Evolutionary conservation across 495 filamentous ascomycete genomes (phyloP), one percentile per base, ranked within the genome.

Genomic region (Xylaria telfairii): DNA sequence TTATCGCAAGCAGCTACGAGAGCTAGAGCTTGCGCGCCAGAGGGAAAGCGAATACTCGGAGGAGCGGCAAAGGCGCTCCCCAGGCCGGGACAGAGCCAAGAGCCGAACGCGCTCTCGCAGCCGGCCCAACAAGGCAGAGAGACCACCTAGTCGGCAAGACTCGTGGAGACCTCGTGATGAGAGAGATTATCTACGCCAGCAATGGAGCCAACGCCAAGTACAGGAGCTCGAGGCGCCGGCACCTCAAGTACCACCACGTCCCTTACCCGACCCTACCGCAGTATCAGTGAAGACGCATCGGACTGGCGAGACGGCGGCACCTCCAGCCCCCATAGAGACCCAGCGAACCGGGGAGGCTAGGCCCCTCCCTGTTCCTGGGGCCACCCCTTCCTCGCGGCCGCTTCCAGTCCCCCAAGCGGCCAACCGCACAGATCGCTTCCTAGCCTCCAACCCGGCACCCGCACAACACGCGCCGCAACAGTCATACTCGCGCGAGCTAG

Each of bases 41-140:
- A 90, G 96, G 12, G 96, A 99, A 76, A 86, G 85, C 47, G 86
- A 93, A 76, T 99, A 98, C 74, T 88, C 97, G 79, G 85, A 84
- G 49, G 94, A 95, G 77, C 89, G 94, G 54, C 90, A 95, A 77
- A 89, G 86, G 46, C 87, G 87, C 24, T 74, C 74, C 32, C 75
- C 74, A 6, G 73, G 56, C 15, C 69, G 63, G 42, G 53, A 61
- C 21, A 42, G 54, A 34, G 41, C 69, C 42, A 82, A 32, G 76
- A 77, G 69, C 71, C 82, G 76, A 76, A 68, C 71, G 75, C 72
- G 74, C 30, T 73, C 73, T n/a, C 81, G 80, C 53, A 73, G 77
- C 54, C 80, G 86, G 37, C 86, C 86, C 10, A 81, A 83, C 83
- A 76, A 75, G 59, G 49, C 56, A 19, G 76, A 86, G 80, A 78